phyloP scores from a whole-genome alignment of 345 rosid genomes.

The Clarkia xantiana region DNA sequence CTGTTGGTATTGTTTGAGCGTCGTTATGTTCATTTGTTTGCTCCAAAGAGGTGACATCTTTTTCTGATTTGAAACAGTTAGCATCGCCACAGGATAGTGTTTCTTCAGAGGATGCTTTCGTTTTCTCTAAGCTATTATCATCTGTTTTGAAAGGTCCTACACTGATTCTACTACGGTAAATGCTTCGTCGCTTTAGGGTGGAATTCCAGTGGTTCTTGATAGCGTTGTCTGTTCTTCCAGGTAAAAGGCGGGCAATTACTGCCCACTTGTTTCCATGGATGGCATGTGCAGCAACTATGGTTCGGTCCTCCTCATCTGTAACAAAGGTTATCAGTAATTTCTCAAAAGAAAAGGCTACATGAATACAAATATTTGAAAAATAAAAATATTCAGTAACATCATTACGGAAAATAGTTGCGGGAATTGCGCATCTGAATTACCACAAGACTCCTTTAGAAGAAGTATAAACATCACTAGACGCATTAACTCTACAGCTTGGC shows the following conservation, averaged over 20 bases:
- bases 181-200: conserved; percentile 42
- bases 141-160: conserved; percentile 17
- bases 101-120: conserved; percentile 57
- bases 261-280: conserved; percentile 87
- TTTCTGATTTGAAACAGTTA: conserved; percentile 33
- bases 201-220: conserved; percentile 91
- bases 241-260: conserved; percentile 58
- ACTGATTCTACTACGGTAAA: conserved; percentile 21
- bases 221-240: conserved; percentile 83
- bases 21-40: conserved; percentile 20
- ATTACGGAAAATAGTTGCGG: too few species aligned
- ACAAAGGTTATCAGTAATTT: conserved; percentile 1
- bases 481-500: too few species aligned
- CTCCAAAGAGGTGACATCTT: conserved; percentile 37
- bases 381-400: too few species aligned
- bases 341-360: too few species aligned
- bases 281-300: conserved; percentile 51
- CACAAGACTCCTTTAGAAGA: too few species aligned
- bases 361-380: too few species aligned
- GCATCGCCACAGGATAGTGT: conserved; percentile 57
- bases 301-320: conserved; percentile 64
- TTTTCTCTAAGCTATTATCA: conserved; percentile 26
- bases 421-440: too few species aligned
- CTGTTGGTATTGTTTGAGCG: conserved; percentile 9
- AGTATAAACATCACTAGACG: too few species aligned